These are phyloP conservation scores for Bretziella fagacearum DNA, from an alignment of 2,329 filamentous ascomycete species.

Conservation along the genomic window DNA sequence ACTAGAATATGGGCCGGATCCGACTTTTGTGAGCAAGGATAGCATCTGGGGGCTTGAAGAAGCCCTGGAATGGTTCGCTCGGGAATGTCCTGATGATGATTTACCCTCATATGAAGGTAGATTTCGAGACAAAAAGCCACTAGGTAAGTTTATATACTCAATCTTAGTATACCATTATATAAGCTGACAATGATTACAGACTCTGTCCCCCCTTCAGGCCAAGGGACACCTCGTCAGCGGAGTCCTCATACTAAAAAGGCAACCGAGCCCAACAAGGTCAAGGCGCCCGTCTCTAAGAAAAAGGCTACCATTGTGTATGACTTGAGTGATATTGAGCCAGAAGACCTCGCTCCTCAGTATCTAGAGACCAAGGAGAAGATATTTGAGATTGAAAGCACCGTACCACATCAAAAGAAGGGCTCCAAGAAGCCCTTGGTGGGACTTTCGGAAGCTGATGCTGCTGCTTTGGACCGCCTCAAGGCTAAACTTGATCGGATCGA, in stretches of 20 bases:
- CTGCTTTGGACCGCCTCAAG: conserved; percentile 46
- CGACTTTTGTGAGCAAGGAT: conserved; percentile 40
- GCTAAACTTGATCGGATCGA: conserved; percentile 64
- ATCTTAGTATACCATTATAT: background rate
- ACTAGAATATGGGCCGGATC: conserved; percentile 47
- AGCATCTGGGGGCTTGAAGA: conserved; percentile 75
- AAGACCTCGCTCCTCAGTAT: conserved; percentile 59
- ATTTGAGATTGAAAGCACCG: conserved; percentile 41
- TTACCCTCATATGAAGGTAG: conserved; percentile 52
- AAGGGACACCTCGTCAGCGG: background rate
- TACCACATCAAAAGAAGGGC: conserved; percentile 21
- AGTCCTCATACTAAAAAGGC: conserved; percentile 12
- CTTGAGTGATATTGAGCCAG: conserved; percentile 51
- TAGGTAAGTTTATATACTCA: conserved; percentile 18
- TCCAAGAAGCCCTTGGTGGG: conserved; percentile 20
- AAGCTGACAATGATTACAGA: conserved; percentile 3
- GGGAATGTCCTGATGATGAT: conserved; percentile 51
- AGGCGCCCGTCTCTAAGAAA: conserved; percentile 20
- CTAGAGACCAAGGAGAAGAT: conserved; percentile 54
- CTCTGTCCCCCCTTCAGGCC: conserved; percentile 1
- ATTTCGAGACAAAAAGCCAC: conserved; percentile 24
- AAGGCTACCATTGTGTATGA: conserved; percentile 28
- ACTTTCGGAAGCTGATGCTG: conserved; percentile 21
- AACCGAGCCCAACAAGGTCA: conserved; percentile 18
- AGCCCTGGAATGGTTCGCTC: conserved; percentile 76